Evolutionary conservation across 2,329 filamentous ascomycete genomes (phyloP).

Genomic region (Alternaria postmessia): DNA sequence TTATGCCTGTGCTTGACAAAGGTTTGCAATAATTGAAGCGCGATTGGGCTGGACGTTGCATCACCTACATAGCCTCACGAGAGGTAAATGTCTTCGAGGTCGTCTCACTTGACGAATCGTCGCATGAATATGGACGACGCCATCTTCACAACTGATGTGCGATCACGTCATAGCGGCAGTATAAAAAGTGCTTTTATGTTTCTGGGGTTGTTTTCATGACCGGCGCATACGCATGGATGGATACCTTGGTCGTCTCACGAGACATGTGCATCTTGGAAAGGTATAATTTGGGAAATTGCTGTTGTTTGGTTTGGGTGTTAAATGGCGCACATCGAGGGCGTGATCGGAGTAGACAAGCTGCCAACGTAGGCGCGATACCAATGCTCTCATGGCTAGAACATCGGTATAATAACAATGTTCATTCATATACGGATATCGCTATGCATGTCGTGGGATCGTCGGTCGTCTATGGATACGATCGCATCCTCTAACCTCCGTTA

Average conservation of each 20-base stretch:
- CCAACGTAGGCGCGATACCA: not conserved
- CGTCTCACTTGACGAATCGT: not conserved
- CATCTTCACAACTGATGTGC: not conserved
- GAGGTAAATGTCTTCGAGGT: not conserved
- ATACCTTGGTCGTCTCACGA: not conserved
- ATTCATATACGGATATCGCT: not conserved
- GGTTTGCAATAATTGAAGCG: constrained; percentile 20
- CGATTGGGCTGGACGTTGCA: not conserved
- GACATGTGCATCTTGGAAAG: not conserved
- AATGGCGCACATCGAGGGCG: not conserved
- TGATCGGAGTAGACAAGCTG: not conserved
- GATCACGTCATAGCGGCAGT: not conserved
- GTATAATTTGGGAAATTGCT: not conserved
- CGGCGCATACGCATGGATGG: constrained; percentile 1
- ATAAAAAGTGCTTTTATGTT: constrained; percentile 12
- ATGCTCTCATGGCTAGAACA: not conserved
- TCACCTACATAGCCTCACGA: not conserved
- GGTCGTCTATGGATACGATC: not conserved
- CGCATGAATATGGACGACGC: not conserved
- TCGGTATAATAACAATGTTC: not conserved
- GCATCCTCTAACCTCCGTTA: not conserved
- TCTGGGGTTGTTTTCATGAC: not conserved
- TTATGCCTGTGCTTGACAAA: constrained; percentile 44
- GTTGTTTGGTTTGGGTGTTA: not conserved
- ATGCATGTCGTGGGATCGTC: not conserved